These are phyloP conservation scores for Fraxinus floribunda DNA, from an alignment of 305 asterid species.

Conservation along the genomic window DNA sequence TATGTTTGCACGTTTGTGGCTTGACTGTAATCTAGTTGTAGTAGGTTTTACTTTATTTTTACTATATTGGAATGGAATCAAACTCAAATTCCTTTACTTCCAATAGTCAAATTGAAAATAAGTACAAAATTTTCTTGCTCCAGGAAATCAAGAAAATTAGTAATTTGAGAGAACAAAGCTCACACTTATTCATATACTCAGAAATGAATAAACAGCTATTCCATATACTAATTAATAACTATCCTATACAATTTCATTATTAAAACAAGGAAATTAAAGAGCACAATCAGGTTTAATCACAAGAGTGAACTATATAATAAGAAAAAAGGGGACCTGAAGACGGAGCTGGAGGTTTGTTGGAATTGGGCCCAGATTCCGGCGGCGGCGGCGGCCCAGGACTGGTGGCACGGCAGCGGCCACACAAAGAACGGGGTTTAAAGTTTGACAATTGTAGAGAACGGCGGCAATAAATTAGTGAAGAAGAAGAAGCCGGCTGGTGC, in stretches of 20 bases:
- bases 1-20: not conserved
- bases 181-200: not conserved
- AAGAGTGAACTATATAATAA: not conserved
- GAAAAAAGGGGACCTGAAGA: slow-evolving; percentile 36
- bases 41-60: not conserved
- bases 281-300: not conserved
- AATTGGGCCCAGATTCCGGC: slow-evolving; percentile 25
- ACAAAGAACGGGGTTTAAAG: slow-evolving; percentile 28
- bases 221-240: not conserved
- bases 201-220: not conserved
- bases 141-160: not conserved
- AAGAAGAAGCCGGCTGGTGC: slow-evolving; percentile 20
- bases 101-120: slow-evolving; percentile 4
- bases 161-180: not conserved
- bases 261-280: not conserved
- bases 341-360: slow-evolving; percentile 27
- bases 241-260: not conserved
- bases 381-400: slow-evolving; percentile 39
- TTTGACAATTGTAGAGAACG: slow-evolving; percentile 24
- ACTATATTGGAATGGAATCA: not conserved
- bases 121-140: not conserved
- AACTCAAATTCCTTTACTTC: slow-evolving; percentile 10
- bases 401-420: slow-evolving; percentile 40
- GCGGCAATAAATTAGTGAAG: slow-evolving; percentile 27
- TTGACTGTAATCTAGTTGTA: not conserved